These are phyloP conservation scores for Lasiodiplodia hormozganensis DNA, from an alignment of 2,329 filamentous ascomycete species.

Conservation along the genomic window DNA sequence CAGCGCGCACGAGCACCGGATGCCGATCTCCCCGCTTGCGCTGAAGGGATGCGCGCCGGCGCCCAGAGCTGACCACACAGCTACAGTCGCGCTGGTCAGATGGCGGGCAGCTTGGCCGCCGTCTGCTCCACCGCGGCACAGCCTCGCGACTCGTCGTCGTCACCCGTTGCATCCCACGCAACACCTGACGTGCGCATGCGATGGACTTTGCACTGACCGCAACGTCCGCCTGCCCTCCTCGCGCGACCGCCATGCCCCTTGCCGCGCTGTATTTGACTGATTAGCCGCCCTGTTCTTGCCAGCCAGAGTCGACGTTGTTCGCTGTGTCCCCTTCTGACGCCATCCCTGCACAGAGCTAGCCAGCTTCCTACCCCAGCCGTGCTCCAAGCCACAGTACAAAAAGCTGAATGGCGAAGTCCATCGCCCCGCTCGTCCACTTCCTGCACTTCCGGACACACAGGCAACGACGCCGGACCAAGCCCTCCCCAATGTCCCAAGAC, in stretches of 20 bases:
- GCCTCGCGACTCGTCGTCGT: slow-evolving; percentile 2
- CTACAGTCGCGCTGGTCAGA: slow-evolving; percentile 1
- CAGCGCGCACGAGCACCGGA: slow-evolving; percentile 2
- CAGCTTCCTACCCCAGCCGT: slow-evolving; percentile 18
- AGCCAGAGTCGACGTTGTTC: not conserved
- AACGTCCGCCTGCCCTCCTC: not conserved
- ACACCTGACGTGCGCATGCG: slow-evolving; percentile 13
- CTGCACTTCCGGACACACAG: not conserved
- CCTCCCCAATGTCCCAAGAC: not conserved
- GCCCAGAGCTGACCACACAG: not conserved
- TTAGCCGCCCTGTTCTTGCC: not conserved
- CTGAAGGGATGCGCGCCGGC: not conserved
- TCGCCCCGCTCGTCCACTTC: not conserved
- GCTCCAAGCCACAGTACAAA: slow-evolving; percentile 16
- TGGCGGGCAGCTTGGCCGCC: not conserved
- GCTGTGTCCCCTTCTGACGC: not conserved
- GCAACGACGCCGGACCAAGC: not conserved
- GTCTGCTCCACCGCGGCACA: slow-evolving; percentile 11
- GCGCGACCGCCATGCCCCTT: not conserved
- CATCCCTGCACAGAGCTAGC: slow-evolving; percentile 3
- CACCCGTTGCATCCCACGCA: slow-evolving; percentile 1
- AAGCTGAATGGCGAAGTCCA: slow-evolving; percentile 3
- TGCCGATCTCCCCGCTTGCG: slow-evolving; percentile 14
- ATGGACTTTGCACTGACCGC: not conserved
- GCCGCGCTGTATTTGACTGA: slow-evolving; percentile 8